Evolutionary conservation across 1,139 yeast species (phyloP), one percentile per base, ranked within the genome.

Genomic region (Geotrichum klebahnii): DNA sequence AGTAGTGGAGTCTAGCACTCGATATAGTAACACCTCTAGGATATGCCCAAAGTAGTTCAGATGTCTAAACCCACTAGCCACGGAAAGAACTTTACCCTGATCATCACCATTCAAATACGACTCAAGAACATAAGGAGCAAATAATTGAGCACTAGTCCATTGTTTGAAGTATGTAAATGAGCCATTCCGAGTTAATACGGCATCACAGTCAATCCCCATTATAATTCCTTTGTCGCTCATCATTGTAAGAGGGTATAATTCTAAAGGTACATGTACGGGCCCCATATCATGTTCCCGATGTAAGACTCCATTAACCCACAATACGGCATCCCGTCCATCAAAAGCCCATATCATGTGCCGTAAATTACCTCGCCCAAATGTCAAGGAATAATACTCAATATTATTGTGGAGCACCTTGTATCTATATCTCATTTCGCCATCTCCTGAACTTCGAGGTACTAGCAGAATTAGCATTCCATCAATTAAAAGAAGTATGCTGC

Each of bases 21-120:
- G 59, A 55, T 73, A 76, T 9, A 76, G 64, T 38, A 76, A 57
- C 41, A 79, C 62, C 54, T 76, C 79, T 39, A 79, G 60, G 20
- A 79, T 71, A 50, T 75, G 76, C 33, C 73, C 72, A 54, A 78
- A 73, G 55, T 78, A 74, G 42, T 75, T 72, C 50, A 74, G 66
- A 20, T 66, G 66, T 33, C 68, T 57, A 53, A 73, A 74, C 48
- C 69, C 69, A n/a, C 58, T 61, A 3, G 75, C 74, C 6, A 69
- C 53, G 16, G 54, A 52, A 6, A 64, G 46, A 1, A 73, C 72
- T 28, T 58, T 52, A n/a, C 55, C 54, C n/a, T 53, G 59, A 34
- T 60, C 58, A 4, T 57, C 60, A 4, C 41, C 52, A 12, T 53
- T 46, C 24, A 70, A 56, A 50, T 66, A 62, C 3, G 65, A 58